Base-by-base conservation (phyloP, 164 flowering plant genomes). In the Tetrastigma voinierianum region DNA sequence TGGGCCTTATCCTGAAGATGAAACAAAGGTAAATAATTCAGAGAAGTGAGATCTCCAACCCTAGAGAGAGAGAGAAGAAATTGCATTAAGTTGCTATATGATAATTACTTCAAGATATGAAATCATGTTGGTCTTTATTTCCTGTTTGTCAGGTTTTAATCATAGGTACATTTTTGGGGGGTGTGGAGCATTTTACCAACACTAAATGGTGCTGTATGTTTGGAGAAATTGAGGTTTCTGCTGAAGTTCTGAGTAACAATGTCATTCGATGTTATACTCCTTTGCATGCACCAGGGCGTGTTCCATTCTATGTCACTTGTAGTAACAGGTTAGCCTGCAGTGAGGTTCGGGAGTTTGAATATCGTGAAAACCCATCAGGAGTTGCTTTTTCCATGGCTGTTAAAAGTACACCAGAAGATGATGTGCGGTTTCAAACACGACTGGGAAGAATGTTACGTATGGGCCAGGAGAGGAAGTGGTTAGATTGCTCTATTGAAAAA, bases 171-270 rank as follows among this genome's bases (percentile, higher is more conserved):
- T 88, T 87, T 71, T 48, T 88, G 78, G 78, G 77, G 17, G 76
- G 74, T 62, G 61, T 54, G 53, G 74, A 77, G 61, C 61, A 64
- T 44, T 66, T 67, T 63, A 40, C 44, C 47, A 59, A 56, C 24
- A 56, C 53, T 1, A 83, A 80, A 17, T 90, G 96, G 96, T 76
- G 86, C 58, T 90, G 94, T 70, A 88, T 90, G 96, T 90, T 90
- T 83, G 94, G 92, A 43, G 92, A 90, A 75, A 72, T 83, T 62
- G 94, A 87, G 78, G 89, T 87, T 59, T 65, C 85, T 51, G 96
- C 87, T 59, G 90, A 85, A 65, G 75, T 80, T 59, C 19, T 88
- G 73, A 52, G 68, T 53, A 72, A 74, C 57, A 74, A 72, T 65
- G 78, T 81, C 23, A 73, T 90, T 17, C 80, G 94, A 49, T 88